phyloP scores from a whole-genome alignment of 1,139 yeast genomes.

The Yarrowia galli region DNA sequence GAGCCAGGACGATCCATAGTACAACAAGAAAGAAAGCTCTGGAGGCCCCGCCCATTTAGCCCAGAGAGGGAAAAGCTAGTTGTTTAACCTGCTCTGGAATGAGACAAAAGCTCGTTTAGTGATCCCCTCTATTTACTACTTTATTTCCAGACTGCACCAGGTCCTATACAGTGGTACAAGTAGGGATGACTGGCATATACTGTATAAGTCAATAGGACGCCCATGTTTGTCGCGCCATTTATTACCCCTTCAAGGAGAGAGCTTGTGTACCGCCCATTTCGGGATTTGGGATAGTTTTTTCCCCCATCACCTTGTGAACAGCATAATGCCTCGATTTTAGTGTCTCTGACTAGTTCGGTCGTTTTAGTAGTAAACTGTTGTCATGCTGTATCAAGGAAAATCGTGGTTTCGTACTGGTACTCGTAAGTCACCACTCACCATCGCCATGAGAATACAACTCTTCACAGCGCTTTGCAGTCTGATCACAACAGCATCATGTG shows the following conservation, averaged over 20 bases:
- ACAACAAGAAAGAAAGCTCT: too few relatives aligned
- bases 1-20: too few relatives aligned
- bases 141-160: too few relatives aligned
- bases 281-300: too few relatives aligned
- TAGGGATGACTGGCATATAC: too few relatives aligned
- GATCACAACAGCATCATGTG: neutral
- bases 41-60: too few relatives aligned
- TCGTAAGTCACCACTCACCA: neutral
- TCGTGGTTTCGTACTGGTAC: neutral
- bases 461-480: neutral
- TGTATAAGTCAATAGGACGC: too few relatives aligned
- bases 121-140: neutral
- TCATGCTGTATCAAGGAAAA: neutral
- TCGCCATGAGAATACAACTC: conserved; percentile 7
- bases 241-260: neutral
- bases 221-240: too few relatives aligned
- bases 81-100: neutral
- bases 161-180: too few relatives aligned
- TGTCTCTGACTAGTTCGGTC: neutral
- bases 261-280: neutral
- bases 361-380: neutral
- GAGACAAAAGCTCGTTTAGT: neutral
- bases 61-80: too few relatives aligned
- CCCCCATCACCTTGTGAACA: neutral
- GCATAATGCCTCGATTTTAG: neutral